Evolutionary conservation across 2,329 filamentous ascomycete genomes (phyloP).

Genomic region (Nigrograna mackinnonii): DNA sequence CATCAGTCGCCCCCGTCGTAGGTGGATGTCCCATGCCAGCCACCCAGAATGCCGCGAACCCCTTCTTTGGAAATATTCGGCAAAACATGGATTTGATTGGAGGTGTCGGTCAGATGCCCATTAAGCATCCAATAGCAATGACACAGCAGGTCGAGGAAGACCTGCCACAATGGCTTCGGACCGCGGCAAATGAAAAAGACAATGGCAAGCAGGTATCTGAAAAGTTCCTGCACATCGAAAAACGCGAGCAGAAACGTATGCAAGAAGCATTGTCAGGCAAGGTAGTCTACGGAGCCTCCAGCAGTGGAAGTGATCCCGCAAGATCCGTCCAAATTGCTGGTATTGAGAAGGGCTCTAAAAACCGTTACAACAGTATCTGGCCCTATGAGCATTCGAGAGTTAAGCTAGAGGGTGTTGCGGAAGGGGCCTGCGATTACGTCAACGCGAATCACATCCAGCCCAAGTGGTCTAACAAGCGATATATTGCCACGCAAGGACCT

Average conservation of each 20-base stretch:
- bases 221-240: constrained; percentile 82
- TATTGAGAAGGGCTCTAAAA: constrained; percentile 92
- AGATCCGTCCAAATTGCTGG: constrained; percentile 76
- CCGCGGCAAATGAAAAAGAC: constrained; percentile 68
- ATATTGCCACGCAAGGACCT: constrained; percentile 94
- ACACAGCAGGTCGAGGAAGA: constrained; percentile 50
- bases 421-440: constrained; percentile 85
- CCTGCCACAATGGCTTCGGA: constrained; percentile 77
- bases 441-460: constrained; percentile 89
- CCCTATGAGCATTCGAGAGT: constrained; percentile 95
- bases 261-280: constrained; percentile 71
- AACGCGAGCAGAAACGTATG: constrained; percentile 89
- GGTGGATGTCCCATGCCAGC: constrained; percentile 84
- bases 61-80: constrained; percentile 94
- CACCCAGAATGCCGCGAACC: constrained; percentile 71
- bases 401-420: constrained; percentile 68
- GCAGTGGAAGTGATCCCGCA: constrained; percentile 38
- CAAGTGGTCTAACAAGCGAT: constrained; percentile 81
- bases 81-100: constrained; percentile 95
- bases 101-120: constrained; percentile 79
- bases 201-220: constrained; percentile 81
- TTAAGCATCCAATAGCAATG: constrained; percentile 62
- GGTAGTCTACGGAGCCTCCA: constrained; percentile 57
- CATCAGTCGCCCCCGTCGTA: constrained; percentile 74
- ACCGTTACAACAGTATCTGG: constrained; percentile 96